These are phyloP conservation scores for Trifolium dubium DNA, from an alignment of 306 rosid genomes.

Conservation along the genomic window DNA sequence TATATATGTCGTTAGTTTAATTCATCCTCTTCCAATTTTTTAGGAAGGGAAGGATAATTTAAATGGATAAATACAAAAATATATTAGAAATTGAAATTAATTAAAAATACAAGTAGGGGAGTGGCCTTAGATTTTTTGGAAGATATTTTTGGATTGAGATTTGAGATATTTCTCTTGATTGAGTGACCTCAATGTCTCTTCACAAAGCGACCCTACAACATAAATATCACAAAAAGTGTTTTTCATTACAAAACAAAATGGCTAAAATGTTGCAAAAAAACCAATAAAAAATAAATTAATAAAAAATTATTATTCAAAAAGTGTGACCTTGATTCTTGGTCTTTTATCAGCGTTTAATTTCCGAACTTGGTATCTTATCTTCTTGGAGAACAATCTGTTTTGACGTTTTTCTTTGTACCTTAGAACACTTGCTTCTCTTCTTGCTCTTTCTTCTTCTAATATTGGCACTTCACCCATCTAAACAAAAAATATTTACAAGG, in stretches of 20 bases:
- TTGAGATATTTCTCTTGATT: constrained; percentile 27
- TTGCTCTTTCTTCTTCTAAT: constrained; percentile 66
- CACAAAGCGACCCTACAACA: constrained; percentile 86
- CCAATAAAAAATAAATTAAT: background rate
- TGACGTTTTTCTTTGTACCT: constrained; percentile 88
- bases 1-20: background rate
- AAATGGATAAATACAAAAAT: constrained; percentile 25
- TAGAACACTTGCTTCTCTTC: constrained; percentile 82
- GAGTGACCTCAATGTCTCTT: constrained; percentile 57
- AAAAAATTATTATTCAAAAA: background rate
- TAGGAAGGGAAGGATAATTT: constrained; percentile 20
- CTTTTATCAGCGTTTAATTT: constrained; percentile 88
- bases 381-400: constrained; percentile 79
- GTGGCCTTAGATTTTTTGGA: constrained; percentile 48
- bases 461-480: constrained; percentile 88
- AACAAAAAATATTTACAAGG: background rate
- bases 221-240: constrained; percentile 40
- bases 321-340: constrained; percentile 80
- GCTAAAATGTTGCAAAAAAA: constrained; percentile 28
- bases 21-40: constrained; percentile 1
- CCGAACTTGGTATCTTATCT: constrained; percentile 93
- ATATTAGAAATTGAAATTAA: background rate
- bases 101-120: constrained; percentile 25
- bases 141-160: constrained; percentile 53
- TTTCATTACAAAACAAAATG: constrained; percentile 42